These are phyloP conservation scores for Camellia japonica DNA, from an alignment of 148 eudicot genomes.

Conservation along the genomic window DNA sequence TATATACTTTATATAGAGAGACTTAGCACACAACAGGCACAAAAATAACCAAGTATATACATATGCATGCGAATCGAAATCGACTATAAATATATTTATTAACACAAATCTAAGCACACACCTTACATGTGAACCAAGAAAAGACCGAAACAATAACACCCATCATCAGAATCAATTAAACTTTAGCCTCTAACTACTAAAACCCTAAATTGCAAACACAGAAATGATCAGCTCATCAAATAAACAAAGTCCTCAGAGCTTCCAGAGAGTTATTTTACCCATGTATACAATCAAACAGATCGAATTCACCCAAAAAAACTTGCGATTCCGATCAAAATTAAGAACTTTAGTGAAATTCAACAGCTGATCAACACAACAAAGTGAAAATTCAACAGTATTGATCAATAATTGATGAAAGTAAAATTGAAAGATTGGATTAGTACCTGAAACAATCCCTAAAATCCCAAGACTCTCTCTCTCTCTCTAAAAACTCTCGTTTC, in stretches of 20 bases:
- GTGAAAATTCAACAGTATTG: neutral
- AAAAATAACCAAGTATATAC: neutral
- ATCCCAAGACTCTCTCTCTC: neutral
- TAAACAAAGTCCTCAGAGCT: neutral
- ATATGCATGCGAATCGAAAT: no score
- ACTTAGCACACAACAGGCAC: neutral
- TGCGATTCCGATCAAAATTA: neutral
- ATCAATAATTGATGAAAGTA: neutral
- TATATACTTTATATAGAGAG: no score
- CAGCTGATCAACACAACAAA: neutral
- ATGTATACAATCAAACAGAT: neutral
- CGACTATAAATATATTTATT: no score
- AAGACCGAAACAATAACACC: neutral
- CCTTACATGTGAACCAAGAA: neutral
- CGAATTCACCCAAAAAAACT: neutral
- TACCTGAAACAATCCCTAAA: neutral
- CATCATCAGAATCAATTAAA: neutral
- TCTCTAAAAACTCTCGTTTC: neutral
- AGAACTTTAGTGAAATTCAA: neutral
- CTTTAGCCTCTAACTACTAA: neutral
- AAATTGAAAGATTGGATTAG: neutral
- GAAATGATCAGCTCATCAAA: slow-evolving; percentile 2
- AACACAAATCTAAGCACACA: neutral
- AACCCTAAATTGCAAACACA: neutral
- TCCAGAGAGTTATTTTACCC: neutral